Percentiles rank a stretch among this genome's conserved stretches.
phyloP scores from a whole-genome alignment of 495 filamentous ascomycete species.

The Talaromyces stipitatus region DNA sequence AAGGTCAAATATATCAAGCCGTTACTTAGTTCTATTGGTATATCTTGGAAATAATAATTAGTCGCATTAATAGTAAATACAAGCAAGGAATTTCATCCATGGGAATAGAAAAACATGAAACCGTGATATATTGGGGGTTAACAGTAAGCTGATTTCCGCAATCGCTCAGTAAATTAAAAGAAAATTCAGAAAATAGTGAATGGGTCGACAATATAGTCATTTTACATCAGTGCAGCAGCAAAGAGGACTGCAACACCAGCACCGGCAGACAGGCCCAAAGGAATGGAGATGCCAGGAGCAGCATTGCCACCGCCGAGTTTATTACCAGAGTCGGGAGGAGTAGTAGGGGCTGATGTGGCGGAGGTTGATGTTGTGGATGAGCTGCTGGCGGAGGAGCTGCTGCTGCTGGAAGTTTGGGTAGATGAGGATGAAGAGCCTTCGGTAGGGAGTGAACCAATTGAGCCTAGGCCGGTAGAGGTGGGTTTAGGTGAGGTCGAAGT shows the following conservation, averaged over 20 bases:
- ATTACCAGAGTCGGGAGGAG: background rate
- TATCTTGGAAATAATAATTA: background rate
- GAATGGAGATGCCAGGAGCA: conserved; percentile 19
- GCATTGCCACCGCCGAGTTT: background rate
- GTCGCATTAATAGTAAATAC: background rate
- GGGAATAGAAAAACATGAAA: background rate
- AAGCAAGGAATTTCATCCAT: background rate
- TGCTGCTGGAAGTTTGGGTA: background rate
- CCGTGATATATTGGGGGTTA: background rate
- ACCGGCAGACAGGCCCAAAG: conserved; percentile 19
- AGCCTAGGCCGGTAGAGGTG: background rate
- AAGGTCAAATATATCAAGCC: background rate
- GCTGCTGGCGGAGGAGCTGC: background rate
- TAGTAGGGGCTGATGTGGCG: background rate
- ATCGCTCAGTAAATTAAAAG: background rate
- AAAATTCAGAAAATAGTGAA: background rate
- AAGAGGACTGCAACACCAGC: background rate
- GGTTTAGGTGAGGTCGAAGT: background rate
- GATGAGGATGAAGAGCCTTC: background rate
- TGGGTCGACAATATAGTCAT: background rate
- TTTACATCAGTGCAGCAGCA: background rate
- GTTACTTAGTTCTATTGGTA: too few species aligned
- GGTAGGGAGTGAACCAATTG: background rate
- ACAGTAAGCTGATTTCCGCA: background rate
- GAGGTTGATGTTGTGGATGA: background rate